phyloP scores from a whole-genome alignment of 164 flowering plant species.

The Aristolochia contorta region DNA sequence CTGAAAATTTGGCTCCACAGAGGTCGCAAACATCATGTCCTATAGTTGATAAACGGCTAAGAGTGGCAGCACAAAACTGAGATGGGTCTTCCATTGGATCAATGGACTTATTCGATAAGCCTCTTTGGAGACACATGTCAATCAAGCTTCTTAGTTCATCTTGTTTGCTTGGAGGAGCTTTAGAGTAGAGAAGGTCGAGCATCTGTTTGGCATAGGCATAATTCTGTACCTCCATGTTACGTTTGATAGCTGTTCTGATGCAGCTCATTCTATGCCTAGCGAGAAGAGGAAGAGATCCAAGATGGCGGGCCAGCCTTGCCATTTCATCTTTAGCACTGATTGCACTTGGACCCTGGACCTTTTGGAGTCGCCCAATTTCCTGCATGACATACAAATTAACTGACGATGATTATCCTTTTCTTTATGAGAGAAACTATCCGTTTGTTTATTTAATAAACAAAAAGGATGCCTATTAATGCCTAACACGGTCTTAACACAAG shows the following conservation, averaged over 20 bases:
- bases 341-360: conserved; percentile 88
- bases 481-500: no score
- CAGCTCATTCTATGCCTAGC: conserved; percentile 93
- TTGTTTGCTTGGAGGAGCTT: conserved; percentile 92
- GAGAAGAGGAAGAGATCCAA: conserved; percentile 86
- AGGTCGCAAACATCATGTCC: conserved; percentile 98
- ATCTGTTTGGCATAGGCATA: conserved; percentile 89
- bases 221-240: conserved; percentile 98
- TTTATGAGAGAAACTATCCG: no score
- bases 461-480: no score
- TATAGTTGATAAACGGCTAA: conserved; percentile 92
- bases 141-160: conserved; percentile 86
- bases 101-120: conserved; percentile 84
- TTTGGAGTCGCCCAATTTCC: conserved; percentile 93
- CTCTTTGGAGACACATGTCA: conserved; percentile 88
- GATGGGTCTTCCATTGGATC: conserved; percentile 97
- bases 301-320: conserved; percentile 93
- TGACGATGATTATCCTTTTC: no score
- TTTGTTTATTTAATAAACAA: no score
- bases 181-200: conserved; percentile 89
- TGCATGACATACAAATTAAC: conserved; percentile 12
- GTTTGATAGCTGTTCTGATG: conserved; percentile 88
- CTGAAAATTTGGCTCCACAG: conserved; percentile 95
- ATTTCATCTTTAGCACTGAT: conserved; percentile 98
- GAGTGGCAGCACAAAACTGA: conserved; percentile 93